These are phyloP conservation scores for Aspergillus novoparasiticus DNA, from an alignment of 2,329 filamentous ascomycete species.

Conservation along the genomic window DNA sequence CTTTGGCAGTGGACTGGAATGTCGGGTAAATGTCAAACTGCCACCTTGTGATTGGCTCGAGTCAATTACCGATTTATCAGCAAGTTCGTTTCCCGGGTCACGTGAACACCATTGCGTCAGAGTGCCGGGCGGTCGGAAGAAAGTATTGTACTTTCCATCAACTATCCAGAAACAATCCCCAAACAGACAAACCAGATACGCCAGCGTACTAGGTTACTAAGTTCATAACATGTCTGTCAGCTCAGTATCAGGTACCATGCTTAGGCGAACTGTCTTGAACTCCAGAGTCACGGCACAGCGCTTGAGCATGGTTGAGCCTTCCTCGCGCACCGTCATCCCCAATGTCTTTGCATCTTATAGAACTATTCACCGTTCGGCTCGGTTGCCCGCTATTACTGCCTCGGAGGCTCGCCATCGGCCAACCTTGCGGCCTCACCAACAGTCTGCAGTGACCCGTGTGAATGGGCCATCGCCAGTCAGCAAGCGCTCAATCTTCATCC, in stretches of 20 bases:
- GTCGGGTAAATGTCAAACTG: conserved; percentile 20
- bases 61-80: conserved; percentile 31
- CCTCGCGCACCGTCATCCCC: conserved; percentile 31
- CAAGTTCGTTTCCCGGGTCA: conserved; percentile 17
- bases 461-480: conserved; percentile 43
- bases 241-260: conserved; percentile 34
- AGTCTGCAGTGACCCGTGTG: conserved; percentile 39
- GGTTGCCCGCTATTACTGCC: conserved; percentile 51
- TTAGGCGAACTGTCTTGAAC: conserved; percentile 32
- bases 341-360: conserved; percentile 36
- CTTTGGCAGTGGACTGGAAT: background rate
- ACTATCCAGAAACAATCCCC: background rate
- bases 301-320: conserved; percentile 26
- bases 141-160: conserved; percentile 13
- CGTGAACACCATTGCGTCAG: conserved; percentile 38
- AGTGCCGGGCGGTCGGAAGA: conserved; percentile 21
- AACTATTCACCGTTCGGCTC: conserved; percentile 46
- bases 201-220: background rate
- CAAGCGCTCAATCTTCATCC: conserved; percentile 88
- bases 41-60: conserved; percentile 25
- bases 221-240: conserved; percentile 34
- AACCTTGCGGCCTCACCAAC: conserved; percentile 46
- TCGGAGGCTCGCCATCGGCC: conserved; percentile 51
- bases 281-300: conserved; percentile 23
- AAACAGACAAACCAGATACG: background rate